Evolutionary conservation across 2,329 filamentous ascomycete species (phyloP), one percentile per base, ranked within the genome.

Genomic region (Sporothrix inflata): DNA sequence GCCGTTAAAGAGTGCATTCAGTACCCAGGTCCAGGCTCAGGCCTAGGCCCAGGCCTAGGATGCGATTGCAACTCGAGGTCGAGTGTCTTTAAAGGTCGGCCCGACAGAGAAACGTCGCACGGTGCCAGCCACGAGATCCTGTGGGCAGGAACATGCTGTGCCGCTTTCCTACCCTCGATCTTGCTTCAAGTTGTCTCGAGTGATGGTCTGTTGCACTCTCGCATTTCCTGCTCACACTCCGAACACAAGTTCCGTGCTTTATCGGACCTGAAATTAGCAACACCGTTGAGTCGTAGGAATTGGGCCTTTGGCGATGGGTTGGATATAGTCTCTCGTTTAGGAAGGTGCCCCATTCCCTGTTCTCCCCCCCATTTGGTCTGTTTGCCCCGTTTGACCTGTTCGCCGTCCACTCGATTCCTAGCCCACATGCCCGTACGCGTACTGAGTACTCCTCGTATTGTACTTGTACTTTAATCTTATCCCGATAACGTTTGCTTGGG

Each of bases 301-400:
- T 16, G 21, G 40, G n/a, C 3, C 1, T 45, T 24, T 21, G n/a
- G 60, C 21, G 38, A 40, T 14, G 21, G 60, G 12, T 21, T 34
- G 63, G 34, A 65, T 49, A 66, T 49, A 66, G 63, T 47, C 42
- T 30, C 63, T 34, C 42, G 24, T 49, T 66, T 66, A 66, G 63
- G 63, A 66, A 66, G 63, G 63, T 66, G 60, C n/a, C 14, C n/a
- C 6, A 16, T 27, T 16, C 38, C 38, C 7, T 24, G 34, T 27
- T 24, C n/a, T 16, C n/a, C 19, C 34, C 38, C 40, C 3, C 6
- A n/a, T 42, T n/a, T n/a, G n/a, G n/a, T n/a, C n/a, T n/a, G n/a
- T n/a, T n/a, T 42, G 11, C 21, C 14, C 8, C 12, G 11, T n/a
- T n/a, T 42, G 11, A 8, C 14, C 8, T 16, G 11, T 42, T 63